Evolutionary conservation across 257 asterid genomes (phyloP).

Genomic region (Coffea canephora): DNA sequence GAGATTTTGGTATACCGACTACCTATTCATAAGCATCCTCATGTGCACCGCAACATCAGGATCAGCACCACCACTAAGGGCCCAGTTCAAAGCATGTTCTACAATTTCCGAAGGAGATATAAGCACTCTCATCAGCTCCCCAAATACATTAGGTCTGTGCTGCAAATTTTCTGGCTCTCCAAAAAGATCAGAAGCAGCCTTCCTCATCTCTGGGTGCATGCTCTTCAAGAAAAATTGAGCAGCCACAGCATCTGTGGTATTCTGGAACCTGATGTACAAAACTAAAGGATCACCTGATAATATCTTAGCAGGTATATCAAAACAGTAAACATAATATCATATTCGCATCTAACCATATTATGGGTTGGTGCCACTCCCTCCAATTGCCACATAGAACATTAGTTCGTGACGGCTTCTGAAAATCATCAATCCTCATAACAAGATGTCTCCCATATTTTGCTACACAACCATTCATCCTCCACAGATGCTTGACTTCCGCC

Average conservation of each 20-base stretch:
- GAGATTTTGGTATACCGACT: neutral
- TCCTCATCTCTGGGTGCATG: conserved; percentile 71
- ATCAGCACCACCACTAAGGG: conserved; percentile 60
- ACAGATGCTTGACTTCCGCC: conserved; percentile 89
- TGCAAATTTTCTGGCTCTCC: conserved; percentile 73
- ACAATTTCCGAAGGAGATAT: conserved; percentile 74
- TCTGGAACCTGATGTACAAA: conserved; percentile 72
- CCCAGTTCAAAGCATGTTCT: conserved; percentile 67
- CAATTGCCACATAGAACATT: conserved; percentile 88
- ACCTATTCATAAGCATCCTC: conserved; percentile 99
- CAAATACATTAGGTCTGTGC: conserved; percentile 82
- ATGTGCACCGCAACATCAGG: conserved; percentile 91
- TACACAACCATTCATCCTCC: conserved; percentile 81
- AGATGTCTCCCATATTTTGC: conserved; percentile 75
- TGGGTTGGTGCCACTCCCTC: conserved; percentile 85
- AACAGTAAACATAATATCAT: neutral
- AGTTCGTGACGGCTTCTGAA: conserved; percentile 73
- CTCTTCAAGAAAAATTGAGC: conserved; percentile 93
- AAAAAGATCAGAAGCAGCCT: conserved; percentile 68
- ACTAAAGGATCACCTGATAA: conserved; percentile 12
- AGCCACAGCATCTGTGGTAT: conserved; percentile 95
- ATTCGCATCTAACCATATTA: conserved; percentile 59
- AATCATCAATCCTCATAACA: conserved; percentile 86
- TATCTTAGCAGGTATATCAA: neutral
- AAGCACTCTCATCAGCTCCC: conserved; percentile 89